Evolutionary conservation across 1,139 yeast species (phyloP).

Genomic region (Zhuliangozyma blackwelliae): DNA sequence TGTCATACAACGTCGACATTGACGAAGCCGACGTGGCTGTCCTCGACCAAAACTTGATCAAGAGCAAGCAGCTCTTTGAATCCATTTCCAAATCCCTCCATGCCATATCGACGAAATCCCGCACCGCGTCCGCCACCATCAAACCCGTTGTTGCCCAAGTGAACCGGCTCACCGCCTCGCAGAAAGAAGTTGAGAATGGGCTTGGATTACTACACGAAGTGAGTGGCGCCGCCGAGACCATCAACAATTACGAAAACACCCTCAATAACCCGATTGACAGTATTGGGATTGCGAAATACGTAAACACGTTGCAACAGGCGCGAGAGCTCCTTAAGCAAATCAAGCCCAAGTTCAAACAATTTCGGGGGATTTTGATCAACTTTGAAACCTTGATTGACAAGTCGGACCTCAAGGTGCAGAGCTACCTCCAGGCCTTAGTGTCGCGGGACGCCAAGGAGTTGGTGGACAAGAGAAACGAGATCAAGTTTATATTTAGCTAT

Average conservation of each 20-base stretch:
- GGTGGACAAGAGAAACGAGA: slow-evolving; percentile 7
- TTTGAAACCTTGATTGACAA: slow-evolving; percentile 44
- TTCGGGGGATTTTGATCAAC: slow-evolving; percentile 46
- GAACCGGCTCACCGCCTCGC: slow-evolving; percentile 50
- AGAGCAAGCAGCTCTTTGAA: slow-evolving; percentile 54
- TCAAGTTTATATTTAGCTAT: slow-evolving; percentile 37
- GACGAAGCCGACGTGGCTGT: slow-evolving; percentile 87
- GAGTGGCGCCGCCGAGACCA: slow-evolving; percentile 58
- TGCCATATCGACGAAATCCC: slow-evolving; percentile 54
- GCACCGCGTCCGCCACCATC: slow-evolving; percentile 60
- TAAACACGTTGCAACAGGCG: slow-evolving; percentile 33
- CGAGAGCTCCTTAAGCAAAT: slow-evolving; percentile 31
- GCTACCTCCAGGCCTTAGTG: slow-evolving; percentile 22
- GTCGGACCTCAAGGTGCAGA: slow-evolving; percentile 41
- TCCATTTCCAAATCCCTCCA: slow-evolving; percentile 54
- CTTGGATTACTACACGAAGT: slow-evolving; percentile 59
- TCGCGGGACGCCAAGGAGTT: slow-evolving; percentile 5
- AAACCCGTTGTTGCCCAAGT: slow-evolving; percentile 70
- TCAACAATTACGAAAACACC: slow-evolving; percentile 49
- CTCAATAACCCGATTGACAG: slow-evolving; percentile 36
- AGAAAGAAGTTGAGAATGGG: slow-evolving; percentile 59
- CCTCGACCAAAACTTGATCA: slow-evolving; percentile 65
- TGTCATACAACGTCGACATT: slow-evolving; percentile 35
- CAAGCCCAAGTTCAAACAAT: slow-evolving; percentile 37
- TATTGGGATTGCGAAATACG: slow-evolving; percentile 35